These are phyloP conservation scores for Coffea eugenioides DNA, from an alignment of 257 asterid genomes.

Conservation along the genomic window DNA sequence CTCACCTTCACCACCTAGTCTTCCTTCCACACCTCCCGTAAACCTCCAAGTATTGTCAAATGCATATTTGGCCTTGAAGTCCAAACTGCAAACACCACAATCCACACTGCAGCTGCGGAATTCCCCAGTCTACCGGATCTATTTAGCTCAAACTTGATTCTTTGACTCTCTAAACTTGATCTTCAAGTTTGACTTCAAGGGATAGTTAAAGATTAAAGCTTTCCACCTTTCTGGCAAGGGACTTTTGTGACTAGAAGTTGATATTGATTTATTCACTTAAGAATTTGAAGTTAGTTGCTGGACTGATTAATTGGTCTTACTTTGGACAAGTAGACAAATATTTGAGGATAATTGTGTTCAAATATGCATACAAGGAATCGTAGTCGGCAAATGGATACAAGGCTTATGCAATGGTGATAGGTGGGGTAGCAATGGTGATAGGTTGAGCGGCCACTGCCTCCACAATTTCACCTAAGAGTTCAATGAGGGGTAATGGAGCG, in stretches of 20 bases:
- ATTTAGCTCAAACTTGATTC: conserved; percentile 7
- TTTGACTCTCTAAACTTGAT: neutral
- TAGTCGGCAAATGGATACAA: conserved; percentile 70
- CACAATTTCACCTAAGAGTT: conserved; percentile 64
- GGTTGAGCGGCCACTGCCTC: conserved; percentile 37
- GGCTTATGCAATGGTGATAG: conserved; percentile 60
- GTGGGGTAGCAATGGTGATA: conserved; percentile 21
- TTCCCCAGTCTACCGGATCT: conserved; percentile 19
- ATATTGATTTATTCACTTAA: neutral
- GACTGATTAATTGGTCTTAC: neutral
- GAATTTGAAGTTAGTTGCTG: conserved; percentile 5
- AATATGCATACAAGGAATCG: conserved; percentile 77
- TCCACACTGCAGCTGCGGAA: too few relatives aligned
- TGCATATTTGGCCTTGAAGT: too few relatives aligned
- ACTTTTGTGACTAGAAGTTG: neutral
- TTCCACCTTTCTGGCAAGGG: neutral
- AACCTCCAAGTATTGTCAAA: too few relatives aligned
- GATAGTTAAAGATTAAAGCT: conserved; percentile 15
- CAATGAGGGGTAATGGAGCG: conserved; percentile 59
- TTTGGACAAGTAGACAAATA: neutral
- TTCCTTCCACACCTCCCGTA: too few relatives aligned
- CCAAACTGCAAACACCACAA: too few relatives aligned
- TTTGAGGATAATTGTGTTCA: neutral
- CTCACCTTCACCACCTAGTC: too few relatives aligned
- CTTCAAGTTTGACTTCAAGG: conserved; percentile 20